These are phyloP conservation scores for Xylaria bambusicola DNA, from an alignment of 495 filamentous ascomycete genomes.

Conservation along the genomic window DNA sequence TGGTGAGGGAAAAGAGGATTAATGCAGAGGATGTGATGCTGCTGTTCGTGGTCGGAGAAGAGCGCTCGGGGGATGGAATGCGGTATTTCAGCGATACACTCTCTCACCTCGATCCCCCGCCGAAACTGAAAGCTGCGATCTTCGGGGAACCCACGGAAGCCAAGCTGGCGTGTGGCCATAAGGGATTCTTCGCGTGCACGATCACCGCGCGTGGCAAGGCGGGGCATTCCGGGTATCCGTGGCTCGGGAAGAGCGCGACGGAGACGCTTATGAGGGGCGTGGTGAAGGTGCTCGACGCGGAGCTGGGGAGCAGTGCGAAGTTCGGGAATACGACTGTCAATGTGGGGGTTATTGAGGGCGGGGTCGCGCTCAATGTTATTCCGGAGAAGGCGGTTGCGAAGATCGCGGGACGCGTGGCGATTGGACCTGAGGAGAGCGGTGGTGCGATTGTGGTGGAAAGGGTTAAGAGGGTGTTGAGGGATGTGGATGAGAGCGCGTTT, in stretches of 20 bases:
- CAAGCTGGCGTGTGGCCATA: conserved; percentile 85
- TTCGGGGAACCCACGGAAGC: conserved; percentile 92
- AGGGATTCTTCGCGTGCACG: conserved; percentile 69
- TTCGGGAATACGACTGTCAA: conserved; percentile 89
- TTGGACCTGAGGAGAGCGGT: conserved; percentile 61
- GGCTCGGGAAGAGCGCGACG: conserved; percentile 78
- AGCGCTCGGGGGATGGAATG: conserved; percentile 85
- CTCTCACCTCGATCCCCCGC: conserved; percentile 47
- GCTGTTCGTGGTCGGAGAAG: conserved; percentile 90
- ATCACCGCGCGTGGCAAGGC: conserved; percentile 72
- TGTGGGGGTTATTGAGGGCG: conserved; percentile 74
- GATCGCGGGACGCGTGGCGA: conserved; percentile 73
- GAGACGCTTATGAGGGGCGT: conserved; percentile 71
- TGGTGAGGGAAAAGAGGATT: conserved; percentile 52
- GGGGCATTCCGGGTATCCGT: conserved; percentile 87
- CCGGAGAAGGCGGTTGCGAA: conserved; percentile 67
- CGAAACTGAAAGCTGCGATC: conserved; percentile 59
- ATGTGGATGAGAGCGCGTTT: conserved; percentile 58
- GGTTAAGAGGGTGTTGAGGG: conserved; percentile 60
- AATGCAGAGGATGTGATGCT: conserved; percentile 60
- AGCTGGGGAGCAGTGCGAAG: conserved; percentile 70
- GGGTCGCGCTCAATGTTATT: conserved; percentile 88
- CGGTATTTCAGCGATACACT: conserved; percentile 56
- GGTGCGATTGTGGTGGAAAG: conserved; percentile 52
- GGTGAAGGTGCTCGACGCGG: conserved; percentile 59